Evolutionary conservation across 2,329 filamentous ascomycete genomes (phyloP).

Genomic region (Hypocreales sp.): DNA sequence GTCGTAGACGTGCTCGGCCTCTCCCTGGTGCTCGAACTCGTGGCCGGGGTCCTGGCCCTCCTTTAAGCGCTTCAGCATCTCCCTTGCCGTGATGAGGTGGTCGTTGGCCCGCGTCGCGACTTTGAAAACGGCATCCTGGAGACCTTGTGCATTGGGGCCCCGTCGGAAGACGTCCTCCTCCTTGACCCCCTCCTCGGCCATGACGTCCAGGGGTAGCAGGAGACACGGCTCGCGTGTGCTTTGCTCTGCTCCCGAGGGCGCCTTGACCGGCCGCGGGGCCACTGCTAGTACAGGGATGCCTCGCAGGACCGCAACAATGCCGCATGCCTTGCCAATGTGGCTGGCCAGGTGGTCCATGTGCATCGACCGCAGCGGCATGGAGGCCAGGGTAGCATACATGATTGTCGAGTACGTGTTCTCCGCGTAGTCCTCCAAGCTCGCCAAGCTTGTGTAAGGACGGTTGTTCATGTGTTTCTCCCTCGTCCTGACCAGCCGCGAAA

Average conservation of each 20-base stretch:
- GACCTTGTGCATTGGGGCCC: conserved; percentile 61
- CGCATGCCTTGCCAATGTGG: conserved; percentile 87
- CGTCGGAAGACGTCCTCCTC: conserved; percentile 83
- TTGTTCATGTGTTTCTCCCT: conserved; percentile 75
- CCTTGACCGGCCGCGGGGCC: conserved; percentile 33
- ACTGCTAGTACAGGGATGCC: conserved; percentile 82
- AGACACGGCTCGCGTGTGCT: conserved; percentile 35
- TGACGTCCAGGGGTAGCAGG: conserved; percentile 74
- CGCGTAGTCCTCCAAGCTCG: conserved; percentile 69
- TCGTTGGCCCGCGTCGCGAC: conserved; percentile 92
- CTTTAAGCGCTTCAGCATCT: conserved; percentile 73
- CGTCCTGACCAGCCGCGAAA: conserved; percentile 62
- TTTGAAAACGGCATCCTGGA: conserved; percentile 80
- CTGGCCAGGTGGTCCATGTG: conserved; percentile 86
- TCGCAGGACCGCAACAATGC: conserved; percentile 73
- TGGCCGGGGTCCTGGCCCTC: conserved; percentile 64
- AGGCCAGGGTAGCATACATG: conserved; percentile 73
- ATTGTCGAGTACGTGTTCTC: conserved; percentile 92
- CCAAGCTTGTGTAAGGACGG: conserved; percentile 60
- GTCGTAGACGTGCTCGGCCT: conserved; percentile 47
- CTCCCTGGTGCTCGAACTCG: conserved; percentile 74
- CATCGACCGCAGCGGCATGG: conserved; percentile 64
- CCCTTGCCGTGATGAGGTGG: conserved; percentile 81
- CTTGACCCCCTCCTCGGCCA: conserved; percentile 64
- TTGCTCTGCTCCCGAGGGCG: conserved; percentile 22